Conservation (phyloP, 1,284 basidiomycete genomes). For the Rhizoctonia solani region DNA sequence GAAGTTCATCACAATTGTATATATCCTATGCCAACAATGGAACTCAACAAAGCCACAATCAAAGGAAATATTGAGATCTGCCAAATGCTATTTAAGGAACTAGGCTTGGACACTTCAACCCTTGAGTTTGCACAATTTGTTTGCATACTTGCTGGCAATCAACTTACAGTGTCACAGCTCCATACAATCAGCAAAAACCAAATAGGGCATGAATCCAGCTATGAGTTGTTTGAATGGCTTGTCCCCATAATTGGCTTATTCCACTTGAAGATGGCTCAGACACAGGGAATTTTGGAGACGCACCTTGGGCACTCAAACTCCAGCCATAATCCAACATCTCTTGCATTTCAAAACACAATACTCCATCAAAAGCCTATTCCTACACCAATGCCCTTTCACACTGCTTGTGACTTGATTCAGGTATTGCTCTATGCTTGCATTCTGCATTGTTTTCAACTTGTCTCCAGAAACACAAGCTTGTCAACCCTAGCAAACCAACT, state of each 20-base stretch:
- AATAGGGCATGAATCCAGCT: conserved; percentile 46
- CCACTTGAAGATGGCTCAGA: conserved; percentile 48
- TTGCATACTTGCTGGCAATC: conserved; percentile 46
- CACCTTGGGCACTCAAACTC: conserved; percentile 45
- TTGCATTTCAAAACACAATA: conserved; percentile 46
- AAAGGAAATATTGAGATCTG: conserved; percentile 48
- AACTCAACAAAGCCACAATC: conserved; percentile 49
- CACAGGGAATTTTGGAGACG: conserved; percentile 44
- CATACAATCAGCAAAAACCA: conserved; percentile 44
- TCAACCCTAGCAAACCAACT: conserved; percentile 42
- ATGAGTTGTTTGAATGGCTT: background rate
- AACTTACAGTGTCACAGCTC: conserved; percentile 48
- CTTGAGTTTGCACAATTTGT: conserved; percentile 37
- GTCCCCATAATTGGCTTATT: conserved; percentile 47
- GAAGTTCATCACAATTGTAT: conserved; percentile 45
- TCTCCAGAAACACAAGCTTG: conserved; percentile 39
- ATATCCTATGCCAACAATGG: conserved; percentile 46
- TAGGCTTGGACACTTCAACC: conserved; percentile 39
- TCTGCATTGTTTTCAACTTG: conserved; percentile 45
- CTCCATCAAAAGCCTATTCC: conserved; percentile 46
- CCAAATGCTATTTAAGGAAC: conserved; percentile 44
- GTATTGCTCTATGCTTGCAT: conserved; percentile 47
- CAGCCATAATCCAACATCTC: conserved; percentile 45
- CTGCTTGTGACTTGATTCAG: conserved; percentile 48
- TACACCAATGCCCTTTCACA: conserved; percentile 45